Base-by-base conservation (phyloP, 495 filamentous ascomycete genomes). In the Xylaria grammica region DNA sequence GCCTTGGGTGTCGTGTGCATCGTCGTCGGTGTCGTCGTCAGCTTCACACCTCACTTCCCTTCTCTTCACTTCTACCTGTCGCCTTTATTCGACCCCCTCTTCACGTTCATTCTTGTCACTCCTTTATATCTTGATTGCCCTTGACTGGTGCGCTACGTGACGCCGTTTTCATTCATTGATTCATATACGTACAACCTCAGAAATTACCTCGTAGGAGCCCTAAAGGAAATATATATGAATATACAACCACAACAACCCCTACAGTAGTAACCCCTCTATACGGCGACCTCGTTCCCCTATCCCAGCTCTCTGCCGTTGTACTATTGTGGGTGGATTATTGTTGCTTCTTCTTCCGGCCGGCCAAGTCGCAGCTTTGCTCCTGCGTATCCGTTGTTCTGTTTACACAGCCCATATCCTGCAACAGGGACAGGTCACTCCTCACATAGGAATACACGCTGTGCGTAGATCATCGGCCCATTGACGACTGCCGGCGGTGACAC, bases 131-230 rank as follows among this genome's bases (percentile, higher is more conserved):
- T 58, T 19, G 11, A 29, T 59, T 59, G 42, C 40, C 22, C 40
- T 55, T 53, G 29, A 50, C 50, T 36, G 50, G 38, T 26, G 60
- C 50, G 17, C 38, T 46, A 48, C 60, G 60, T 63, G 40, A 63
- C 50, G 38, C 40, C 27, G 13, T 55, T 40, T 48, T 30, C 49
- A 32, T 42, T 53, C 36, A 17, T 62, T 53, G 54, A 57, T 62
- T 48, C 27, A 51, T 62, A 53, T 13, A 24, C 24, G 22, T 51
- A 51, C 32, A 27, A 34, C 48, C 48, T 48, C 32, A 51, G 8
- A 45, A 26, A 38, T 61, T 61, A 50, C 58, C 11, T 40, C 9
- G 42, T 52, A 51, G 30, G 58, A 51, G 20, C 7, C 46, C 45
- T 36, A 50, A 17, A 8, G 20, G n/a, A n/a, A n/a, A n/a, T n/a